Conservation (phyloP, 2,329 filamentous ascomycete species). For the Sporothrix brasiliensis region DNA sequence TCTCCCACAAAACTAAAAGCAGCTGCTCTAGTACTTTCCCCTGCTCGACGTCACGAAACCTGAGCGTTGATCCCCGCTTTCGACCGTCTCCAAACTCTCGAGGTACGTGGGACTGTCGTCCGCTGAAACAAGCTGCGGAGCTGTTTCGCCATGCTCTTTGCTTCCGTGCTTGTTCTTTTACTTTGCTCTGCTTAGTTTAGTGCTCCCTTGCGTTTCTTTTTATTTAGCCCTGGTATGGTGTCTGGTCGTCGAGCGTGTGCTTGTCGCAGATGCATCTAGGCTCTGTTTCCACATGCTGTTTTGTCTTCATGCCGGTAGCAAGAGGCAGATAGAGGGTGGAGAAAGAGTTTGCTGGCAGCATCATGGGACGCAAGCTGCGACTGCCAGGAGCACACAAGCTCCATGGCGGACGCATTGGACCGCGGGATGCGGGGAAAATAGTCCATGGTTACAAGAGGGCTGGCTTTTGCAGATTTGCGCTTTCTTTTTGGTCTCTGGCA, state of each 20-base stretch:
- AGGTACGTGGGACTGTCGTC: constrained; percentile 6
- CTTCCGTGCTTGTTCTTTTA: neutral
- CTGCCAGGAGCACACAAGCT: constrained; percentile 15
- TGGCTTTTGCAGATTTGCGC: neutral
- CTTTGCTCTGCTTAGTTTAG: neutral
- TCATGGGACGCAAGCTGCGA: constrained; percentile 14
- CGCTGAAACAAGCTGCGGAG: constrained; percentile 28
- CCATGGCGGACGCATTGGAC: constrained; percentile 18
- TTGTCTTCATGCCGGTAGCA: constrained; percentile 21
- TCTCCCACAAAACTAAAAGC: neutral
- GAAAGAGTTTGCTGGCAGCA: neutral
- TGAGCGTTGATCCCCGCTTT: constrained; percentile 22
- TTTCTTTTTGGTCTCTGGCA: neutral
- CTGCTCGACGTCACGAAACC: constrained; percentile 6
- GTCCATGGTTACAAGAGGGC: constrained; percentile 8
- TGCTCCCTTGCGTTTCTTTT: neutral
- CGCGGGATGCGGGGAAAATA: neutral
- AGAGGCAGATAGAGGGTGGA: neutral
- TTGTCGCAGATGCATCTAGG: constrained; percentile 13
- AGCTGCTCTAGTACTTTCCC: neutral
- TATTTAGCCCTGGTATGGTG: neutral
- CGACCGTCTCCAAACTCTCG: neutral
- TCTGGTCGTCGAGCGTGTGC: neutral
- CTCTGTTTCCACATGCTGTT: constrained; percentile 4
- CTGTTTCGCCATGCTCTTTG: constrained; percentile 31